phyloP scores from a whole-genome alignment of 2,329 filamentous ascomycete species.

The Chaetomium sp. region DNA sequence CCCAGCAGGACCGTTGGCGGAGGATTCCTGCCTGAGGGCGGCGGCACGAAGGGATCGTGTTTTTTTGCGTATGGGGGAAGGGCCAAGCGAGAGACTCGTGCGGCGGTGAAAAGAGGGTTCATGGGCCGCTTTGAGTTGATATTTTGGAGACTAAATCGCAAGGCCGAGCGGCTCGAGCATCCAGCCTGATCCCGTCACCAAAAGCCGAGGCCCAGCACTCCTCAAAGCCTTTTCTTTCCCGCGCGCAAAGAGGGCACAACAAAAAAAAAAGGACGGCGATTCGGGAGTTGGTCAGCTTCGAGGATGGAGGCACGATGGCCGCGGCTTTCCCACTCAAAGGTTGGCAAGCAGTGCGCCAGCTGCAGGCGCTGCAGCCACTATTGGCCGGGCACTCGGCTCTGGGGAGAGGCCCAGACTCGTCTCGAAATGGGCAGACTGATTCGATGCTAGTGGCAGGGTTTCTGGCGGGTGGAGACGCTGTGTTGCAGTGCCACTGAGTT shows the following conservation, averaged over 20 bases:
- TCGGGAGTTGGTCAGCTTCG: not conserved
- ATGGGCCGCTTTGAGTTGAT: slow-evolving; percentile 3
- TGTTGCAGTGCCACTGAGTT: not conserved
- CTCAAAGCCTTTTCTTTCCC: slow-evolving; percentile 10
- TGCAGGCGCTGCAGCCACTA: slow-evolving; percentile 16
- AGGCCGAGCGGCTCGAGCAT: not conserved
- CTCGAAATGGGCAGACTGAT: slow-evolving; percentile 14
- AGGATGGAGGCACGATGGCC: slow-evolving; percentile 7
- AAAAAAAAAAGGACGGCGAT: slow-evolving; percentile 9
- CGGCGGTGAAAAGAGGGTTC: not conserved
- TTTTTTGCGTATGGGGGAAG: slow-evolving; percentile 1
- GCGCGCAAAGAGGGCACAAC: slow-evolving; percentile 9
- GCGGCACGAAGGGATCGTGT: slow-evolving; percentile 21
- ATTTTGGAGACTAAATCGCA: not conserved
- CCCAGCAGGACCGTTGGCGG: slow-evolving; percentile 34
- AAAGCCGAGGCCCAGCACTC: slow-evolving; percentile 6
- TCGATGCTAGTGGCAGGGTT: slow-evolving; percentile 4
- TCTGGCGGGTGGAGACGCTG: slow-evolving; percentile 1
- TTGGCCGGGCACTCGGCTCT: slow-evolving; percentile 5
- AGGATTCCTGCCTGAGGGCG: slow-evolving; percentile 23
- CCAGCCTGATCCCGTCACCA: slow-evolving; percentile 2
- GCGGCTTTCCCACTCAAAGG: not conserved
- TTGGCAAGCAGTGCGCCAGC: not conserved
- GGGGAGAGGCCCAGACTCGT: slow-evolving; percentile 11
- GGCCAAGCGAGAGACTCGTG: slow-evolving; percentile 6